Conservation (phyloP, 2,329 filamentous ascomycete genomes). For the Cladosporium sp. region DNA sequence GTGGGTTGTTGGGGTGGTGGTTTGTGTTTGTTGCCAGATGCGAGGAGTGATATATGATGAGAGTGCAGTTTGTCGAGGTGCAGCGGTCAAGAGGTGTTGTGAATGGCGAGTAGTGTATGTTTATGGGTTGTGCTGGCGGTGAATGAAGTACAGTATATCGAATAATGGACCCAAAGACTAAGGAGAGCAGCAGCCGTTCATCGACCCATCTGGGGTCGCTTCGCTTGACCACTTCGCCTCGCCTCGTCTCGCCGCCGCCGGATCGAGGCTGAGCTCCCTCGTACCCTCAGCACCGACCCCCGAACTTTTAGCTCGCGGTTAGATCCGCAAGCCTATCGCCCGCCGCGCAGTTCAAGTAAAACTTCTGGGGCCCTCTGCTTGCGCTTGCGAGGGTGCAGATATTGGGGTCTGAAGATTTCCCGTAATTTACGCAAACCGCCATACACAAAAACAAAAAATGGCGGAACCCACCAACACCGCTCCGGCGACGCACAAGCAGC, state of each 20-base stretch:
- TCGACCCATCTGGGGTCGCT: conserved; percentile 1
- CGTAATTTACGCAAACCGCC: background rate
- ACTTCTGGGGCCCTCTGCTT: conserved; percentile 10
- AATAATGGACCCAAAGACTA: background rate
- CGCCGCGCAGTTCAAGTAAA: background rate
- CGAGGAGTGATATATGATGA: background rate
- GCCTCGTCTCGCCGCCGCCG: background rate
- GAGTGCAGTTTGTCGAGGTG: background rate
- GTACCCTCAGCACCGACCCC: background rate
- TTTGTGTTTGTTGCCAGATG: background rate
- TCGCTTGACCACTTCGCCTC: background rate
- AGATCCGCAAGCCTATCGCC: conserved; percentile 12
- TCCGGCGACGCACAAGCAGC: conserved; percentile 80
- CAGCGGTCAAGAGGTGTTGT: background rate
- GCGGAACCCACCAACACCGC: conserved; percentile 56
- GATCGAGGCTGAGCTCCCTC: conserved; percentile 3
- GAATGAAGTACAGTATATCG: background rate
- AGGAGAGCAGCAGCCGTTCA: background rate
- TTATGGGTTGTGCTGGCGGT: conserved; percentile 3
- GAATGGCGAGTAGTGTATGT: background rate
- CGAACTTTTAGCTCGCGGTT: background rate
- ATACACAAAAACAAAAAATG: conserved; percentile 29
- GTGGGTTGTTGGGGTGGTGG: background rate
- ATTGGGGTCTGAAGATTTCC: background rate
- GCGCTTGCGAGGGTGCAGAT: background rate